Evolutionary conservation across 441 rosid species (phyloP), one percentile per base, ranked within the genome.

Genomic region (Mallotus japonicus): DNA sequence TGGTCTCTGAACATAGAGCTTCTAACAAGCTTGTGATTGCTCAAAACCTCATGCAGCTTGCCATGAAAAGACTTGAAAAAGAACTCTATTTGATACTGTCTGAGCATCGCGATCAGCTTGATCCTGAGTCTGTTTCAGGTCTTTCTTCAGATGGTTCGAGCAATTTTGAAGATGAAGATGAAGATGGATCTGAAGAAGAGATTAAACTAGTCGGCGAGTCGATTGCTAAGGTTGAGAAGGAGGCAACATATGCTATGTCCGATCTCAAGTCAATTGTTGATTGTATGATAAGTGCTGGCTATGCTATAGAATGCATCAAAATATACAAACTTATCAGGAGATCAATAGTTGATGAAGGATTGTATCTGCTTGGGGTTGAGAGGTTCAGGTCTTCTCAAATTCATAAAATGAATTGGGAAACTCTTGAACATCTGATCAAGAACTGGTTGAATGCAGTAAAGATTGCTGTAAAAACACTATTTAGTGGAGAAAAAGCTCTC

Each of bases 201-300:
- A 34, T 79, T n/a, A 80, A 62, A 69, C 72, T 65, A 53, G 81
- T 75, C 6, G 79, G 82, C 0, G 83, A 84, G 40, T 83, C 85
- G 0, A 81, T 79, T 65, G 75, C 77, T 44, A 79, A 82, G 66
- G 78, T 62, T 44, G 91, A 79, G 74, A 78, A 70, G 67, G 82
- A 74, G 72, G 77, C 90, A 1, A 81, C 71, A 3, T 54, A 74
- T 68, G 58, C 51, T 14, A 66, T 84, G 71, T 73, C 78, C 12
- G 92, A 90, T 75, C 81, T 92, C 72, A 90, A 84, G 77, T 70
- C 79, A 57, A 89, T 92, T 11, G 91, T 90, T 6, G 89, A 85
- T 46, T 86, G 91, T 70, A 89, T 93, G 97, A 87, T 89, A 9
- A 69, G 85, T 0, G 62, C 83, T 11, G 98, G 98, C 0, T 89